A percentile compares a stretch with the other conserved stretches of the same genome.
Evolutionary conservation across 371 early-diverging fungal species (phyloP).

Genomic region (Mortierella sp.): DNA sequence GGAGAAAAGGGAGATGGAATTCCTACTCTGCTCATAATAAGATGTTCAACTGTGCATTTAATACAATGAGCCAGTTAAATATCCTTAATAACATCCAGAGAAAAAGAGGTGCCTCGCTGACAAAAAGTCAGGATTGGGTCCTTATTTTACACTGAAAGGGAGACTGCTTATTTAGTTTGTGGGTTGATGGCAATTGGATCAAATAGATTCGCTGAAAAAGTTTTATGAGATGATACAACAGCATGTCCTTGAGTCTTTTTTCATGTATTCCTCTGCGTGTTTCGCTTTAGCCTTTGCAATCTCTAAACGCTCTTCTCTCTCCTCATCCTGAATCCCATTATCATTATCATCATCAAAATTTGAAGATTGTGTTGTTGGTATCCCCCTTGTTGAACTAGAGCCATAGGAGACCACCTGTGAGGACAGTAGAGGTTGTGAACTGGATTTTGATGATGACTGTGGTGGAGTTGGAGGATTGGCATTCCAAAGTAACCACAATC

Average conservation of each 20-base stretch:
- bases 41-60: too few species aligned
- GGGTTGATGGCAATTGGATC: too few species aligned
- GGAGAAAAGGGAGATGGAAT: too few species aligned
- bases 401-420: constrained; percentile 13
- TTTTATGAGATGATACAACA: constrained; percentile 35
- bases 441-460: neutral
- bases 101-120: too few species aligned
- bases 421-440: neutral
- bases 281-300: constrained; percentile 33
- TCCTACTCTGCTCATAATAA: too few species aligned
- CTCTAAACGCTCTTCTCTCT: constrained; percentile 32
- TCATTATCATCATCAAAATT: neutral
- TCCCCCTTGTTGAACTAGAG: neutral
- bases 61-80: too few species aligned
- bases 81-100: too few species aligned
- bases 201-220: too few species aligned
- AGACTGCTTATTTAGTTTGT: too few species aligned
- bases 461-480: neutral
- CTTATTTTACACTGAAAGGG: too few species aligned
- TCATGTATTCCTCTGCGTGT: constrained; percentile 30
- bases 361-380: neutral
- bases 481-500: constrained; percentile 48
- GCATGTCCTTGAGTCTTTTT: constrained; percentile 17
- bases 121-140: too few species aligned
- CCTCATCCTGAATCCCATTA: constrained; percentile 11